phyloP scores from a whole-genome alignment of 176 grass and related monocot species.

The Eleusine coracana region DNA sequence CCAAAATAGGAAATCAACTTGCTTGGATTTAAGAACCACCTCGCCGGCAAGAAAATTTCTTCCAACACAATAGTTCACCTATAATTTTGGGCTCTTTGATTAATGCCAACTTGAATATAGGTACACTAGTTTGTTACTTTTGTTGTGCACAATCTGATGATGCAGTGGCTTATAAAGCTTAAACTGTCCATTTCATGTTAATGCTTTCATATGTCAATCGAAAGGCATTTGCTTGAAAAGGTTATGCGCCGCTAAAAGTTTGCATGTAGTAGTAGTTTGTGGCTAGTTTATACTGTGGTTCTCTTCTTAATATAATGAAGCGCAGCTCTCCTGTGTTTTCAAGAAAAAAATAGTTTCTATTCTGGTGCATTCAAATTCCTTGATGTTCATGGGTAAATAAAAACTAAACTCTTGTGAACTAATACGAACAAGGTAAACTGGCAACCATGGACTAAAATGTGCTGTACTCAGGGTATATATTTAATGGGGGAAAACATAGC shows the following conservation, averaged over 20 bases:
- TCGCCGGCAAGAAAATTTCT: slow-evolving; percentile 16
- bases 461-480: not conserved
- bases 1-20: slow-evolving; percentile 11
- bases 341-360: too few relatives aligned
- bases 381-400: slow-evolving; percentile 7
- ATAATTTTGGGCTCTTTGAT: slow-evolving; percentile 10
- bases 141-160: slow-evolving; percentile 9
- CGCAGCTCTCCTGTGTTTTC: too few relatives aligned
- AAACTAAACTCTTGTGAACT: not conserved
- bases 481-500: not conserved
- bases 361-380: not conserved
- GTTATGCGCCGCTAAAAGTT: not conserved
- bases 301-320: too few relatives aligned
- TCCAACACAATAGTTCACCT: slow-evolving; percentile 13
- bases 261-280: slow-evolving; percentile 17
- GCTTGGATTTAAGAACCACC: slow-evolving; percentile 10
- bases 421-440: slow-evolving; percentile 2
- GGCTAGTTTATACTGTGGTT: not conserved
- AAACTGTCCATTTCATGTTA: slow-evolving; percentile 12
- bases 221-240: slow-evolving; percentile 18
- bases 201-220: not conserved
- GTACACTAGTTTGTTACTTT: slow-evolving; percentile 14
- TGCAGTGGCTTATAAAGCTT: slow-evolving; percentile 17
- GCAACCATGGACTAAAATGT: not conserved
- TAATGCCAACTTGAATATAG: slow-evolving; percentile 25